These are phyloP conservation scores for Starmera quercuum DNA, from an alignment of 805 yeast species.

Conservation along the genomic window DNA sequence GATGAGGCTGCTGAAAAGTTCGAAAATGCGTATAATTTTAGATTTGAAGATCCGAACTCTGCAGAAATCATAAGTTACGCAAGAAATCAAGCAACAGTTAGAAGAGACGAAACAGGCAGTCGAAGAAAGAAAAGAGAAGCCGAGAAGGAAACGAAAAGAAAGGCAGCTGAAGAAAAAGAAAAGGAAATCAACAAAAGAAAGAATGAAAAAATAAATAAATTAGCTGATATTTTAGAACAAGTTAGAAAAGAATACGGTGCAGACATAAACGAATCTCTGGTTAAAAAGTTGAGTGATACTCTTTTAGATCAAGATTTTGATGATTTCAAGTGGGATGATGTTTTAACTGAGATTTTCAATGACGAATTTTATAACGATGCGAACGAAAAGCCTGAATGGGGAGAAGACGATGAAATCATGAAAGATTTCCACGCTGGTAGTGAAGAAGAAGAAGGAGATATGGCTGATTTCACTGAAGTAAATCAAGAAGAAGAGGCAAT, in stretches of 20 bases:
- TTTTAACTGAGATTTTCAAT: constrained; percentile 78
- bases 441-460: constrained; percentile 14
- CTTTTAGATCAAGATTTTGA: constrained; percentile 84
- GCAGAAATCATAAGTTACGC: constrained; percentile 93
- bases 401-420: constrained; percentile 49
- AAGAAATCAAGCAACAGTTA: constrained; percentile 84
- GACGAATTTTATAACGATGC: constrained; percentile 70
- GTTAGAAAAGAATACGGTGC: constrained; percentile 35
- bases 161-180: constrained; percentile 47
- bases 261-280: constrained; percentile 46
- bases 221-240: constrained; percentile 53
- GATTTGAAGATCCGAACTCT: constrained; percentile 87
- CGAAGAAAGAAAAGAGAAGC: constrained; percentile 80
- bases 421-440: constrained; percentile 33
- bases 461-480: constrained; percentile 16
- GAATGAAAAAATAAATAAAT: constrained; percentile 66
- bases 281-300: constrained; percentile 63
- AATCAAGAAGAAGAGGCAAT: constrained; percentile 23
- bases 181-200: constrained; percentile 63
- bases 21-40: constrained; percentile 89
- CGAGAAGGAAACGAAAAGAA: constrained; percentile 45
- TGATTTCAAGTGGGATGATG: constrained; percentile 83
- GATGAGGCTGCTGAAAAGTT: constrained; percentile 88
- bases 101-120: constrained; percentile 67
- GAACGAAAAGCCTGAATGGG: constrained; percentile 56